Evolutionary conservation across 768 basidiomycete genomes (phyloP).

Genomic region (Lactarius quietus): DNA sequence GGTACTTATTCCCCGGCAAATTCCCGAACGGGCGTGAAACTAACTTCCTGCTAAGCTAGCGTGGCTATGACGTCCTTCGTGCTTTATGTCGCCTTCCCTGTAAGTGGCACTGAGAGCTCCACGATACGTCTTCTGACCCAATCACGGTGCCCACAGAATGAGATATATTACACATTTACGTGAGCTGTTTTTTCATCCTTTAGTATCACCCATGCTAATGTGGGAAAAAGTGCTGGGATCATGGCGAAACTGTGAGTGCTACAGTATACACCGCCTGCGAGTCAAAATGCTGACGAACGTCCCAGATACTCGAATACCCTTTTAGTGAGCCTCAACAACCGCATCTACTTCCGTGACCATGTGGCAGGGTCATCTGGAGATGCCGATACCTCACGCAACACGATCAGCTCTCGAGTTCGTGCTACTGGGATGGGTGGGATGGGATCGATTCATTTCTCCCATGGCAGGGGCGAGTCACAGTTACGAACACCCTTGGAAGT

Average conservation of each 20-base stretch:
- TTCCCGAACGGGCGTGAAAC: background rate
- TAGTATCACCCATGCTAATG: background rate
- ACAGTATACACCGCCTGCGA: background rate
- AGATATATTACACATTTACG: slow-evolving; percentile 21
- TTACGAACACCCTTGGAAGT: background rate
- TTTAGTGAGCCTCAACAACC: slow-evolving; percentile 30
- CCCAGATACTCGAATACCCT: slow-evolving; percentile 29
- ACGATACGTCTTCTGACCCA: background rate
- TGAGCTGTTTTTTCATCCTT: background rate
- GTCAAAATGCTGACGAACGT: background rate
- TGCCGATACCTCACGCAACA: background rate
- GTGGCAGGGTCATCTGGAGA: background rate
- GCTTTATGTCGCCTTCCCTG: slow-evolving; percentile 14
- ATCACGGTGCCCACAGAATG: background rate
- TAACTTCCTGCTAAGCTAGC: slow-evolving; percentile 4
- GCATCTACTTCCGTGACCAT: slow-evolving; percentile 21
- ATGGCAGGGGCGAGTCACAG: background rate
- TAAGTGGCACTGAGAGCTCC: background rate
- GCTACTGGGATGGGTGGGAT: background rate
- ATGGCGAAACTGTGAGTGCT: slow-evolving; percentile 25
- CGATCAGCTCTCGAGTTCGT: background rate
- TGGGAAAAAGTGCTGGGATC: slow-evolving; percentile 21
- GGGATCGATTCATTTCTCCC: background rate
- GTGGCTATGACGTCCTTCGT: slow-evolving; percentile 8
- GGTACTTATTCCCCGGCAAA: slow-evolving; percentile 8